These are phyloP conservation scores for Coriaria nepalensis DNA, from an alignment of 306 rosid genomes.

Conservation along the genomic window DNA sequence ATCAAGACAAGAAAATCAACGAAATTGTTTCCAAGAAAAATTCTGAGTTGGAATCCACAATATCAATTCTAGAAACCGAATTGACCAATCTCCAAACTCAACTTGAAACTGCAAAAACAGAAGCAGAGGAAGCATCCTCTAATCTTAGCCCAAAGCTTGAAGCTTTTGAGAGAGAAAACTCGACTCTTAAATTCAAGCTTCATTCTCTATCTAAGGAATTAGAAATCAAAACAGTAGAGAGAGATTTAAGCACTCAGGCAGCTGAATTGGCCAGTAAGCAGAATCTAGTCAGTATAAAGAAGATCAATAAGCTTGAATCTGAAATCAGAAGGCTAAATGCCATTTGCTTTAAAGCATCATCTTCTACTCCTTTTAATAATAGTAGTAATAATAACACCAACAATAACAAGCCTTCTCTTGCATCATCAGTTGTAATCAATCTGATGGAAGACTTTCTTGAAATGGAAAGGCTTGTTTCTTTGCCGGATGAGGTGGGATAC, in stretches of 20 bases:
- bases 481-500: slow-evolving; percentile 25
- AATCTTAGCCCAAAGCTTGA: slow-evolving; percentile 37
- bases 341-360: slow-evolving; percentile 30
- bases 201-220: slow-evolving; percentile 45
- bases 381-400: background rate
- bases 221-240: slow-evolving; percentile 43
- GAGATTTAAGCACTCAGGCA: slow-evolving; percentile 56
- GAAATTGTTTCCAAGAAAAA: slow-evolving; percentile 36
- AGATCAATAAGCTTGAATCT: slow-evolving; percentile 64
- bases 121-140: slow-evolving; percentile 29
- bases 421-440: slow-evolving; percentile 46
- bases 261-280: slow-evolving; percentile 80
- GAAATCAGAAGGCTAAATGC: slow-evolving; percentile 57
- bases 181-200: slow-evolving; percentile 38
- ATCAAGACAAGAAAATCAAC: slow-evolving; percentile 38
- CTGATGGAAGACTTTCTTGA: slow-evolving; percentile 92
- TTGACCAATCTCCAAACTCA: slow-evolving; percentile 39
- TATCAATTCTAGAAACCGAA: slow-evolving; percentile 41
- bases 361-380: slow-evolving; percentile 1
- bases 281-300: slow-evolving; percentile 48
- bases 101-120: slow-evolving; percentile 47
- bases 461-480: slow-evolving; percentile 72
- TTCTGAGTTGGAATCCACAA: slow-evolving; percentile 43
- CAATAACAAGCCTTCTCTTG: slow-evolving; percentile 26
- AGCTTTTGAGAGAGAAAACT: slow-evolving; percentile 39